phyloP scores from a whole-genome alignment of 1,284 basidiomycete genomes.

The Veloporphyrellus conicus region DNA sequence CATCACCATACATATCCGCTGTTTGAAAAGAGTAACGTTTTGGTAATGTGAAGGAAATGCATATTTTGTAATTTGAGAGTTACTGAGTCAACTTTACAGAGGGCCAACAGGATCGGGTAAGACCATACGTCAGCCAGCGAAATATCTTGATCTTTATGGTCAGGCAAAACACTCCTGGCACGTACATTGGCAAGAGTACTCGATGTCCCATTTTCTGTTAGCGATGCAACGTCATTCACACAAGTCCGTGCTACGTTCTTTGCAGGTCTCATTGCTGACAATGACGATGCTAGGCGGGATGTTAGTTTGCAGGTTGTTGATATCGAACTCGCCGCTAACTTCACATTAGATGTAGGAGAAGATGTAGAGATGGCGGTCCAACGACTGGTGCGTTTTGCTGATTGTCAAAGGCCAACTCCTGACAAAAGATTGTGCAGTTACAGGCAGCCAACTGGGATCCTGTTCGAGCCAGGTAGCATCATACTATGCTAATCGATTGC shows the following conservation, averaged over 20 bases:
- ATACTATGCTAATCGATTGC: not conserved
- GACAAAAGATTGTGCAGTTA: slow-evolving; percentile 41
- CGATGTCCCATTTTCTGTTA: slow-evolving; percentile 88
- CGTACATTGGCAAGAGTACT: slow-evolving; percentile 81
- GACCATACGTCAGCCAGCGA: not conserved
- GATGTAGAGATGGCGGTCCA: slow-evolving; percentile 90
- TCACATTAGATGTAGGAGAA: slow-evolving; percentile 79
- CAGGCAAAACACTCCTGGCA: slow-evolving; percentile 84
- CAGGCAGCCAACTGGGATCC: slow-evolving; percentile 88
- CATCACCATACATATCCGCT: slow-evolving; percentile 46
- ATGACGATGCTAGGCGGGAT: slow-evolving; percentile 57
- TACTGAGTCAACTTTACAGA: slow-evolving; percentile 37
- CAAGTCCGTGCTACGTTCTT: slow-evolving; percentile 46
- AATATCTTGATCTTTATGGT: slow-evolving; percentile 9
- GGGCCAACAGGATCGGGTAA: slow-evolving; percentile 80
- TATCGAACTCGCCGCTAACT: slow-evolving; percentile 12
- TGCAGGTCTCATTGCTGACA: slow-evolving; percentile 10
- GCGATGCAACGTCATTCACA: slow-evolving; percentile 80
- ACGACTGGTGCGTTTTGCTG: slow-evolving; percentile 53
- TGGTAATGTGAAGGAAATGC: slow-evolving; percentile 57
- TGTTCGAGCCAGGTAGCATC: slow-evolving; percentile 61
- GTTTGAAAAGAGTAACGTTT: slow-evolving; percentile 92
- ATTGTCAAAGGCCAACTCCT: not conserved
- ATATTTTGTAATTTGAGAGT: slow-evolving; percentile 1
- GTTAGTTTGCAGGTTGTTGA: slow-evolving; percentile 42